Percentiles rank a stretch among this genome's conserved stretches.
These are phyloP conservation scores for Lecanicillium sp. DNA, from an alignment of 2,329 filamentous ascomycete genomes.

Conservation along the genomic window DNA sequence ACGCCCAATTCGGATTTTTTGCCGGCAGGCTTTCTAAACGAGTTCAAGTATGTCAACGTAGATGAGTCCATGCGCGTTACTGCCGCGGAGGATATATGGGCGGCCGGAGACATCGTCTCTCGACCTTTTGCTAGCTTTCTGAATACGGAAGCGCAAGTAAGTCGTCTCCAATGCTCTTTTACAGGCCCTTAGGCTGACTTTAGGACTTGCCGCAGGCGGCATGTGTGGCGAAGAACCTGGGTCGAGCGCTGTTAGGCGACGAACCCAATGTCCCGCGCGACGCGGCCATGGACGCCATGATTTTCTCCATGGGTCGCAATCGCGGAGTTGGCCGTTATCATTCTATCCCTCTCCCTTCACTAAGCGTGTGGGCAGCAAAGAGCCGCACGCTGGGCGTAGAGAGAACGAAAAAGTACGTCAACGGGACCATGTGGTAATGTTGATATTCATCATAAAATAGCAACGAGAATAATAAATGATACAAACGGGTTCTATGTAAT, in stretches of 20 bases:
- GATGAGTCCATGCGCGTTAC: constrained; percentile 44
- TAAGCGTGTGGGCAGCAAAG: constrained; percentile 44
- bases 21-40: constrained; percentile 33
- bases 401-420: constrained; percentile 34
- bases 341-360: constrained; percentile 39
- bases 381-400: constrained; percentile 41
- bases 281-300: constrained; percentile 39
- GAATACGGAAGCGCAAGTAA: constrained; percentile 48
- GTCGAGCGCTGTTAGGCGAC: constrained; percentile 37
- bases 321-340: constrained; percentile 42
- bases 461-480: not conserved
- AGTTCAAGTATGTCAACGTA: constrained; percentile 36
- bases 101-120: constrained; percentile 44
- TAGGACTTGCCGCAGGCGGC: constrained; percentile 31
- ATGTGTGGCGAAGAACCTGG: constrained; percentile 46
- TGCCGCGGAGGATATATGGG: constrained; percentile 40
- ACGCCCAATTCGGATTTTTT: constrained; percentile 48
- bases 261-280: constrained; percentile 35
- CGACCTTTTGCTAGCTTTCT: constrained; percentile 49
- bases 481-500: not conserved
- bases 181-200: too few species aligned
- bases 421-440: constrained; percentile 40
- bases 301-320: constrained; percentile 40
- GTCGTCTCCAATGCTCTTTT: too few species aligned
- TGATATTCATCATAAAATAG: not conserved